These are phyloP conservation scores for Anacardium occidentale DNA, from an alignment of 345 rosid genomes.

Conservation along the genomic window DNA sequence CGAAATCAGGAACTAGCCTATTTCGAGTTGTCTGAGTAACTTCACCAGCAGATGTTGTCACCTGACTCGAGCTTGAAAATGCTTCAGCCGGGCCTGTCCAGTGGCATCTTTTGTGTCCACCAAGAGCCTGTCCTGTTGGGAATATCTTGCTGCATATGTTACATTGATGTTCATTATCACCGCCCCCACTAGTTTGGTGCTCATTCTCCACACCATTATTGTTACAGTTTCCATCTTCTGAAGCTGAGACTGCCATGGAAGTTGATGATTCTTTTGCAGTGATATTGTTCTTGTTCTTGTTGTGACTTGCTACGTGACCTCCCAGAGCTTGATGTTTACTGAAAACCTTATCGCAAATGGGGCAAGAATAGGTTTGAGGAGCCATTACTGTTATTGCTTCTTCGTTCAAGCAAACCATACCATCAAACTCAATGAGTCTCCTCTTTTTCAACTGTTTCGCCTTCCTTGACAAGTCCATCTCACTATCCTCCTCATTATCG, in stretches of 20 bases:
- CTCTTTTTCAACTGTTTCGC: conserved; percentile 19
- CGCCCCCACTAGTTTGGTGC: conserved; percentile 1
- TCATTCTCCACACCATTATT: background rate
- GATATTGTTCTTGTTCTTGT: conserved; percentile 29
- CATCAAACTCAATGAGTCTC: conserved; percentile 39
- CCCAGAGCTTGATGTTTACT: conserved; percentile 50
- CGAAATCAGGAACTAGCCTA: conserved; percentile 16
- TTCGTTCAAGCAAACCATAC: background rate
- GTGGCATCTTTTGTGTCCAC: conserved; percentile 54
- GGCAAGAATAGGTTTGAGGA: conserved; percentile 23
- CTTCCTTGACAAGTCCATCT: background rate
- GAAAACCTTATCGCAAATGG: conserved; percentile 45
- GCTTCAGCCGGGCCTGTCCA: conserved; percentile 32
- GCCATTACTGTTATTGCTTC: background rate
- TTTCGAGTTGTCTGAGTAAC: conserved; percentile 22
- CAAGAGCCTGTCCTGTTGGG: conserved; percentile 53
- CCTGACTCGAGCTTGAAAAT: conserved; percentile 21
- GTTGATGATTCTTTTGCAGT: conserved; percentile 11
- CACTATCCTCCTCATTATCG: conserved; percentile 5
- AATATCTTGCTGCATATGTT: conserved; percentile 36
- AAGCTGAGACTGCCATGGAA: background rate
- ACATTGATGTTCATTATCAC: conserved; percentile 35
- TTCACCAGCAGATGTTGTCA: conserved; percentile 25
- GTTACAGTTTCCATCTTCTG: background rate
- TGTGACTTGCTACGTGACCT: conserved; percentile 58